phyloP scores from a whole-genome alignment of 306 rosid genomes.

The Alnus rubra region DNA sequence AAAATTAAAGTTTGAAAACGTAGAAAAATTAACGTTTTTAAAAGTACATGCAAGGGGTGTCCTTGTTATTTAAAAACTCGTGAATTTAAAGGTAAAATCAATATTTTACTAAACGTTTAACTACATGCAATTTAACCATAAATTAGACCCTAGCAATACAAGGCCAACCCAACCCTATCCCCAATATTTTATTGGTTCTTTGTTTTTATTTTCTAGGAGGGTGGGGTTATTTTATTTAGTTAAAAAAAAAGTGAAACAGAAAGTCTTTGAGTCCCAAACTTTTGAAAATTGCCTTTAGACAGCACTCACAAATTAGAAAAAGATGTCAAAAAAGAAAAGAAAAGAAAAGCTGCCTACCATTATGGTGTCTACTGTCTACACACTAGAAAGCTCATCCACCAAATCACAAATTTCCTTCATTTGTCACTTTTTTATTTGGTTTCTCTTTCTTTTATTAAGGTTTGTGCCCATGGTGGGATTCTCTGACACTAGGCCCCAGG shows the following conservation, averaged over 20 bases:
- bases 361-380: conserved; percentile 42
- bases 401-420: conserved; percentile 30
- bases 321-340: conserved; percentile 42
- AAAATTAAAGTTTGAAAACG: no score
- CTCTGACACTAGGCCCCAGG: conserved; percentile 32
- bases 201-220: background rate
- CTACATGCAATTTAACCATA: no score
- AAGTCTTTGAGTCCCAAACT: conserved; percentile 14
- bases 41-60: no score
- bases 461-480: conserved; percentile 36
- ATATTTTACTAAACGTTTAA: no score
- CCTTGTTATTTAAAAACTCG: no score
- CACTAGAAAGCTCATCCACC: conserved; percentile 51
- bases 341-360: conserved; percentile 61
- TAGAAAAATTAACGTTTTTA: no score
- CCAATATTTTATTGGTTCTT: background rate
- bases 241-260: no score
- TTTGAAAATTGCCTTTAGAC: conserved; percentile 40
- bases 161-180: conserved; percentile 1
- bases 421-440: conserved; percentile 33
- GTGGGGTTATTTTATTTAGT: no score
- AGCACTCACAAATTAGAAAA: conserved; percentile 51
- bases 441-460: conserved; percentile 25
- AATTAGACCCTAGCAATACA: background rate
- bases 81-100: no score